Percentiles rank a stretch among this genome's conserved stretches.
These are phyloP conservation scores for Raffaelea deltoideospora DNA, from an alignment of 2,329 filamentous ascomycete genomes.

Conservation along the genomic window DNA sequence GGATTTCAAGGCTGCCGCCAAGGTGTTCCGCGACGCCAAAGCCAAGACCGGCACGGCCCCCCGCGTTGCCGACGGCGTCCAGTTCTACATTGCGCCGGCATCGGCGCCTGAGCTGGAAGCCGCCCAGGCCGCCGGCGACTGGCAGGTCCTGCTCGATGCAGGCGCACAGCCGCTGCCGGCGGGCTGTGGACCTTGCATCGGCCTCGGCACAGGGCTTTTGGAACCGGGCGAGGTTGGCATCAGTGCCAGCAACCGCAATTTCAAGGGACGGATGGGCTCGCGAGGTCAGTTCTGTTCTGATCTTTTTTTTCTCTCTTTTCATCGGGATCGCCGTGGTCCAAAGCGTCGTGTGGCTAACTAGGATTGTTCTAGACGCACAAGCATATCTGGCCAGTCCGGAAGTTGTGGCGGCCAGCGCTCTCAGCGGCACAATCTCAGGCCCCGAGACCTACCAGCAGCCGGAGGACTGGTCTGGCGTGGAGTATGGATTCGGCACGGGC, in stretches of 20 bases:
- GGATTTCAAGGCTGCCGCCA: conserved; percentile 68
- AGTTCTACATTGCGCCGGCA: conserved; percentile 83
- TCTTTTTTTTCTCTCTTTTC: too few species aligned
- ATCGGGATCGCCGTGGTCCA: too few species aligned
- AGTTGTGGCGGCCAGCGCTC: conserved; percentile 78
- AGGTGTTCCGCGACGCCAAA: conserved; percentile 73
- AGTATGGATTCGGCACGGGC: conserved; percentile 15
- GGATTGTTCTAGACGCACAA: too few species aligned
- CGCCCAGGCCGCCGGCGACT: conserved; percentile 70
- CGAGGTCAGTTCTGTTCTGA: conserved; percentile 13
- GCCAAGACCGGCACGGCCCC: conserved; percentile 47
- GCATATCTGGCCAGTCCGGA: conserved; percentile 83
- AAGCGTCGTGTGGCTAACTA: too few species aligned
- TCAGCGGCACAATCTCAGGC: conserved; percentile 56
- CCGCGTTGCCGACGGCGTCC: conserved; percentile 59
- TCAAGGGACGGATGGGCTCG: conserved; percentile 80
- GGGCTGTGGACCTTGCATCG: conserved; percentile 77
- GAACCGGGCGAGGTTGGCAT: conserved; percentile 81
- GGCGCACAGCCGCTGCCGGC: conserved; percentile 59
- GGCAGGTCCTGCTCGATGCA: conserved; percentile 67
- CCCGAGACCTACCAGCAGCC: conserved; percentile 58
- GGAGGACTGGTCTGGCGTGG: conserved; percentile 20
- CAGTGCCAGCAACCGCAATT: conserved; percentile 73
- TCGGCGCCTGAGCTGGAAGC: conserved; percentile 61
- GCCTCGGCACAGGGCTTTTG: conserved; percentile 56